Conservation (phyloP, 2,329 filamentous ascomycete species). For the Clonostachys byssicola region DNA sequence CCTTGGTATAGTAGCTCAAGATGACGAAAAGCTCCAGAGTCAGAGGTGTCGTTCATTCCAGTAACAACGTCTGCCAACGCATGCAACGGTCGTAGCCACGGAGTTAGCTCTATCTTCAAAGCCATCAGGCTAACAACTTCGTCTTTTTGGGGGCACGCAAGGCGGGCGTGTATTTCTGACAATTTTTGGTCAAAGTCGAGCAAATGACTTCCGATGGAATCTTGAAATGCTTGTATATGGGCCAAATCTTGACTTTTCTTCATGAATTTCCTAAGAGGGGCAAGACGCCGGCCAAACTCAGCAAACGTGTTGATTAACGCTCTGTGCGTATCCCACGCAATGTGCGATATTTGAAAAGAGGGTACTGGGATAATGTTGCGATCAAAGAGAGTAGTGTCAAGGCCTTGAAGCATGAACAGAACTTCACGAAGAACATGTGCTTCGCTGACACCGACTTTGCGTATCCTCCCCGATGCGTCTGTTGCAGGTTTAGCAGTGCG, state of each 20-base stretch:
- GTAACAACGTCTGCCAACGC: constrained; percentile 59
- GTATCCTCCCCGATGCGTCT: constrained; percentile 22
- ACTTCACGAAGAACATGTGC: constrained; percentile 71
- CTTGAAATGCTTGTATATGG: constrained; percentile 68
- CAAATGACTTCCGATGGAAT: constrained; percentile 55
- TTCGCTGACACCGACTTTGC: constrained; percentile 57
- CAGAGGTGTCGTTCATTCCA: constrained; percentile 44
- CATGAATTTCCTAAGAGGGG: constrained; percentile 38
- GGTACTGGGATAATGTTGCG: constrained; percentile 28
- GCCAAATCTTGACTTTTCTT: constrained; percentile 41
- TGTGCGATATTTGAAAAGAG: constrained; percentile 39
- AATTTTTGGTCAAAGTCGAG: constrained; percentile 53
- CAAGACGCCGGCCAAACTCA: constrained; percentile 39
- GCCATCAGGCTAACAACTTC: constrained; percentile 63
- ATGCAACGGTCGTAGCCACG: constrained; percentile 49
- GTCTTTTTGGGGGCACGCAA: constrained; percentile 53
- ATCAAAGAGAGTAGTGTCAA: constrained; percentile 70
- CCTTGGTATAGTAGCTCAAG: constrained; percentile 75
- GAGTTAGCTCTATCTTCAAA: constrained; percentile 53
- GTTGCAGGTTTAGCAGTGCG: constrained; percentile 23
- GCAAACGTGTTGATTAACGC: constrained; percentile 42
- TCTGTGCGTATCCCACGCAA: constrained; percentile 45
- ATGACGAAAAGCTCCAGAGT: constrained; percentile 61
- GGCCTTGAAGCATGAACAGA: constrained; percentile 79
- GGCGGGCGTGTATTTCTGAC: constrained; percentile 53